Percentiles rank a stretch among this genome's conserved stretches.
Conservation (phyloP, 441 rosid genomes). For the California macrophylla region DNA sequence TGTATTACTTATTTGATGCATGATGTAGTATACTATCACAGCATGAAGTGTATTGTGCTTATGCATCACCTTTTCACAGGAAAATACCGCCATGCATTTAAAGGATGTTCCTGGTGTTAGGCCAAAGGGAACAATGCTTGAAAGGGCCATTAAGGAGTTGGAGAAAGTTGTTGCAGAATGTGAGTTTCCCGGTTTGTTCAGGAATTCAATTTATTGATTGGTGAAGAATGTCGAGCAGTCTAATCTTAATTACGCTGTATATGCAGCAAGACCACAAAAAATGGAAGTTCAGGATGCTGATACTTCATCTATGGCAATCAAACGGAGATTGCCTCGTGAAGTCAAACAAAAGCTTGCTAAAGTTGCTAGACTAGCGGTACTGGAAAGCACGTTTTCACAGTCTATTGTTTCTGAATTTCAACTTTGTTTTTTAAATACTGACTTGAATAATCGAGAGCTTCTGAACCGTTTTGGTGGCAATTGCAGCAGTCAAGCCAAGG, state of each 20-base stretch:
- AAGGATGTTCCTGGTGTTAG: conserved; percentile 24
- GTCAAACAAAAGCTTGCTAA: conserved; percentile 37
- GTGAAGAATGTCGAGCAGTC: conserved; percentile 6
- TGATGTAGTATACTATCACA: background rate
- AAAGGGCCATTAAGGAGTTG: conserved; percentile 35
- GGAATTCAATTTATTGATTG: conserved; percentile 10
- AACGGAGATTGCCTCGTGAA: conserved; percentile 31
- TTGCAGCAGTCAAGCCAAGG: conserved; percentile 35
- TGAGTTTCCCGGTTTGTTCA: conserved; percentile 19
- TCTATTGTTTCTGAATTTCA: background rate
- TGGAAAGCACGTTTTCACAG: background rate
- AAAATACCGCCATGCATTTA: conserved; percentile 16
- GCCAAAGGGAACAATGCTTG: conserved; percentile 28
- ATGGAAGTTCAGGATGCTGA: conserved; percentile 24
- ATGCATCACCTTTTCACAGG: conserved; percentile 16
- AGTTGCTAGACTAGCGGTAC: conserved; percentile 35
- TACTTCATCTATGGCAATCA: conserved; percentile 21
- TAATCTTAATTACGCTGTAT: conserved; percentile 3
- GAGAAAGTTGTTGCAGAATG: conserved; percentile 35
- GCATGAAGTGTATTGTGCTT: background rate
- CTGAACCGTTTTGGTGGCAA: conserved; percentile 8
- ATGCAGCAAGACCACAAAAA: conserved; percentile 25
- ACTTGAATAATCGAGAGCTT: background rate
- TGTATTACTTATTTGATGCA: background rate
- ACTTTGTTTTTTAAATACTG: background rate